Percentiles rank a stretch among this genome's conserved stretches.
Evolutionary conservation across 192 early-diverging fungal genomes (phyloP).

Genomic region (Piromyces sp.): DNA sequence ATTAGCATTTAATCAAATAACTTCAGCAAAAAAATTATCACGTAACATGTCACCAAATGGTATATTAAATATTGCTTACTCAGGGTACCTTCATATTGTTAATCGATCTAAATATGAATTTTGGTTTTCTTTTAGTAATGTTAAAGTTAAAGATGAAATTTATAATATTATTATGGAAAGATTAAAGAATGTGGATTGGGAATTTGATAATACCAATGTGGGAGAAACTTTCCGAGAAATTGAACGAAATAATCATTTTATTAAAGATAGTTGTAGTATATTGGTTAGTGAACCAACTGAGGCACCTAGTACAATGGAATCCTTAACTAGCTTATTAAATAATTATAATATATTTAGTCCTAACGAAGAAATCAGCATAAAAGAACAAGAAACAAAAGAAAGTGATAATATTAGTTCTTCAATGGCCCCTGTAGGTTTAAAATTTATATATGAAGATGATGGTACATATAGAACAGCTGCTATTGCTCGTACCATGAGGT

Average conservation of each 20-base stretch:
- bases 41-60: neutral
- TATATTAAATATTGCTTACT: neutral
- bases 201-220: neutral
- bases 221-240: neutral
- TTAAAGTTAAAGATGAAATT: neutral
- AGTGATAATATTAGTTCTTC: neutral
- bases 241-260: neutral
- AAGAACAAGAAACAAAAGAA: neutral
- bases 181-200: neutral
- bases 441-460: neutral
- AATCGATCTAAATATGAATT: neutral
- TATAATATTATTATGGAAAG: neutral
- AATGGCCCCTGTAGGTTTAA: neutral
- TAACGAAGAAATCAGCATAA: neutral
- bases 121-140: neutral
- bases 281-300: neutral
- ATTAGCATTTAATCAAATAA: neutral
- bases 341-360: neutral
- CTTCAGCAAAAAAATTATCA: neutral
- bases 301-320: neutral
- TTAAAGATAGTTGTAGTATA: neutral
- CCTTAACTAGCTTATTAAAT: neutral
- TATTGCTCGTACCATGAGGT: neutral
- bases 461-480: neutral
- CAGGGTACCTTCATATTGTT: neutral